Evolutionary conservation across 352 stramenopile genomes (phyloP), one percentile per base, ranked within the genome.

Genomic region (Pythium grandisporangium): DNA sequence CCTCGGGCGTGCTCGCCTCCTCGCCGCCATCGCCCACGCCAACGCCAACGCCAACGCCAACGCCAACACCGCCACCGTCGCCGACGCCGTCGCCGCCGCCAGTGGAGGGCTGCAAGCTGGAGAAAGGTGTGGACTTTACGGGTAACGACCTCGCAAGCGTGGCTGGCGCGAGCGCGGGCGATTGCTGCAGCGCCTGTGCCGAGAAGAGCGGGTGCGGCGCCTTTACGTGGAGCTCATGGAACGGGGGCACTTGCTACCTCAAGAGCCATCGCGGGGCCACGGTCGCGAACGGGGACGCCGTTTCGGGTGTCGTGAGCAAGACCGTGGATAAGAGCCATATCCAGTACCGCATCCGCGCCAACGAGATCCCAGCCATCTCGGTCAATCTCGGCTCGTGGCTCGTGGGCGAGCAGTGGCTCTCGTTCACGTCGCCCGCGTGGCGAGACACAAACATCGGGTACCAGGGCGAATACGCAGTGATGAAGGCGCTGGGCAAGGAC

Each of bases 361-460:
- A 44, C 22, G 38, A 47, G 7, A 30, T 63, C 7, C 38, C 40
- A 2, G 7, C 41, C 12, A 55, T 58, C 8, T 66, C 70, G 6
- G 74, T 88, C 26, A 88, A 85, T 52, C 53, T 88, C 24, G 74
- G 70, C 12, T 57, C n/a, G 25, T 57, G 26, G 49, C 38, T 44
- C 25, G 30, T 50, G 23, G 26, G 30, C 29, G 32, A 44, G 62
- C 42, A 61, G 30, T 83, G 67, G 50, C 81, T 87, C 48, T 74
- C 61, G 12, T 59, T 54, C 17, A 55, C 58, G 6, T 67, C 59
- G 11, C 68, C 58, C 16, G 66, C 85, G 50, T 82, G 89, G 61
- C 72, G 57, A 33, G 71, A 74, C 33, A 30, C 52, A 6, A 49
- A n/a, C 79, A 82, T 47, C 12, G 37, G 20, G 7, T 21, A 55